A percentile compares a stretch with the other conserved stretches of the same genome.
Evolutionary conservation across 179 eudicot species (phyloP).

Genomic region (Drosera spatulata): DNA sequence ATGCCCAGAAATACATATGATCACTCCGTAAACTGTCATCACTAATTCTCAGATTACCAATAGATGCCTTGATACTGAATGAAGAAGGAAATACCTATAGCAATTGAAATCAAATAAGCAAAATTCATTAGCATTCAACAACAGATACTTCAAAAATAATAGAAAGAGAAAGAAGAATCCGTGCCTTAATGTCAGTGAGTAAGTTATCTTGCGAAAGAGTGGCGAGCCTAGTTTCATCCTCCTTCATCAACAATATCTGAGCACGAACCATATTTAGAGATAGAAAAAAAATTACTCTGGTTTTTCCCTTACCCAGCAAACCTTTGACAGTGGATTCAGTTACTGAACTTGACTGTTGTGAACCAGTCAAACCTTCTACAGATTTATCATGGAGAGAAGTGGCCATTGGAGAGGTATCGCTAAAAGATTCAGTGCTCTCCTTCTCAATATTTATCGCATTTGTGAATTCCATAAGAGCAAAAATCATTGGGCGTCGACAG

Average conservation of each 20-base stretch:
- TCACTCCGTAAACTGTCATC: conserved; percentile 73
- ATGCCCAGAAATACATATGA: conserved; percentile 84
- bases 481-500: conserved; percentile 83
- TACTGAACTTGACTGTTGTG: conserved; percentile 22
- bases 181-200: conserved; percentile 83
- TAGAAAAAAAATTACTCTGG: conserved; percentile 62
- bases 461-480: conserved; percentile 75
- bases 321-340: conserved; percentile 66
- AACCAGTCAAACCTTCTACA: conserved; percentile 28
- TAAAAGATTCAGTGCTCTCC: conserved; percentile 38
- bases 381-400: conserved; percentile 35
- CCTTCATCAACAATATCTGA: conserved; percentile 81
- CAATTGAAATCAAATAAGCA: conserved; percentile 3
- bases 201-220: conserved; percentile 89
- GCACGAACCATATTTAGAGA: conserved; percentile 83
- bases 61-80: conserved; percentile 86
- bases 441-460: conserved; percentile 56
- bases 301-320: conserved; percentile 86
- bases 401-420: conserved; percentile 44
- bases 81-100: conserved; percentile 92
- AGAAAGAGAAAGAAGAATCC: background rate
- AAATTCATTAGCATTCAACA: background rate
- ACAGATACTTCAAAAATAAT: background rate
- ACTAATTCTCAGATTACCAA: conserved; percentile 90
- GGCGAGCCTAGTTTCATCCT: conserved; percentile 70